These are phyloP conservation scores for Xerocomus brunneocitrinus DNA, from an alignment of 768 basidiomycete genomes.

Conservation along the genomic window DNA sequence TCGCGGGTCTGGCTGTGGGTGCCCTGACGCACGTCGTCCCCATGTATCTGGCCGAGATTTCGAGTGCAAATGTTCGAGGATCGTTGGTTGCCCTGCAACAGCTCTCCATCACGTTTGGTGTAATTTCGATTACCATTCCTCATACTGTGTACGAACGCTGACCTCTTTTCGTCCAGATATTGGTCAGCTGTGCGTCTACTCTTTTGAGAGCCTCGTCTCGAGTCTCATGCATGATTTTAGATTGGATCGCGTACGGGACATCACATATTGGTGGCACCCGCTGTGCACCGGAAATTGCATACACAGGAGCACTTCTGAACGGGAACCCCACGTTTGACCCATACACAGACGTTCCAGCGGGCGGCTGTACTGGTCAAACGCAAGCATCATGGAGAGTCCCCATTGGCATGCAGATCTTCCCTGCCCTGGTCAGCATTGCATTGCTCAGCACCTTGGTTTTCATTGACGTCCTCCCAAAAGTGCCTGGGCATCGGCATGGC, in stretches of 20 bases:
- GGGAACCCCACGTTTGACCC: constrained; percentile 30
- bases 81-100: constrained; percentile 35
- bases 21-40: constrained; percentile 23
- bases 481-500: constrained; percentile 30
- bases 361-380: constrained; percentile 29
- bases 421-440: constrained; percentile 30
- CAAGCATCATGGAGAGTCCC: constrained; percentile 35
- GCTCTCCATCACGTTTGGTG: constrained; percentile 34
- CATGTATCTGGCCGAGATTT: constrained; percentile 38
- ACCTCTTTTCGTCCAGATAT: constrained; percentile 16
- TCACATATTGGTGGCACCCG: constrained; percentile 33
- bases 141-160: neutral
- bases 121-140: constrained; percentile 11
- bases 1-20: constrained; percentile 16
- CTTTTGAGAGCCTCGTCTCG: neutral
- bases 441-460: neutral
- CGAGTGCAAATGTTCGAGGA: constrained; percentile 35
- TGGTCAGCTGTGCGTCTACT: constrained; percentile 28
- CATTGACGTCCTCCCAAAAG: constrained; percentile 10
- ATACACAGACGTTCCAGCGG: constrained; percentile 26
- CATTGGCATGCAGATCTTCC: constrained; percentile 35
- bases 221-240: constrained; percentile 7
- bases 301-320: constrained; percentile 29
- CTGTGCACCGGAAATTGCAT: constrained; percentile 26
- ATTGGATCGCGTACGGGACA: constrained; percentile 32